Conservation (phyloP, 192 early-diverging fungal species). For the Pilaira anomala region DNA sequence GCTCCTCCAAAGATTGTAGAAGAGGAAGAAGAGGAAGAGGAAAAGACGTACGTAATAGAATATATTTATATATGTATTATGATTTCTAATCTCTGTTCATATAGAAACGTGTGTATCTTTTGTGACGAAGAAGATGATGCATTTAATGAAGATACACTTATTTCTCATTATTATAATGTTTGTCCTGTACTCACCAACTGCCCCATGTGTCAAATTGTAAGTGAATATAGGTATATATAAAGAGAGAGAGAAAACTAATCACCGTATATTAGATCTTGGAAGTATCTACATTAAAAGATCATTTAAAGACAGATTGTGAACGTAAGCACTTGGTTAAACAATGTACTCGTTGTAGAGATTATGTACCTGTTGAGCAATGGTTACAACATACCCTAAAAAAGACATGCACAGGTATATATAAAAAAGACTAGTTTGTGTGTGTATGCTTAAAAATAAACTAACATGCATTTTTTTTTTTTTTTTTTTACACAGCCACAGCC, state of each 20-base stretch:
- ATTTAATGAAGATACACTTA: conserved; percentile 71
- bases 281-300: conserved; percentile 59
- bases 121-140: conserved; percentile 60
- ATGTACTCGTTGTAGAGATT: conserved; percentile 44
- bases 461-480: background rate
- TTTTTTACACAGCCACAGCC: conserved; percentile 2
- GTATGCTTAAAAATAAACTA: background rate
- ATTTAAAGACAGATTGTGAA: conserved; percentile 65
- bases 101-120: conserved; percentile 59
- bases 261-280: conserved; percentile 58
- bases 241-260: background rate
- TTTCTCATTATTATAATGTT: conserved; percentile 72
- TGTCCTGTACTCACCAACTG: conserved; percentile 73
- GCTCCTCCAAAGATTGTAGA: background rate
- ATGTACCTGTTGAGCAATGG: conserved; percentile 31
- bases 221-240: conserved; percentile 4
- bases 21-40: background rate
- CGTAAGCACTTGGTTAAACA: conserved; percentile 50
- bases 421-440: background rate
- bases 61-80: background rate
- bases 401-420: conserved; percentile 23
- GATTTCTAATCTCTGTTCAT: background rate
- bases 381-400: conserved; percentile 24
- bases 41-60: background rate
- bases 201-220: conserved; percentile 65